Base-by-base conservation (phyloP, 2,329 filamentous ascomycete genomes). In the Colletotrichum theobromicola region DNA sequence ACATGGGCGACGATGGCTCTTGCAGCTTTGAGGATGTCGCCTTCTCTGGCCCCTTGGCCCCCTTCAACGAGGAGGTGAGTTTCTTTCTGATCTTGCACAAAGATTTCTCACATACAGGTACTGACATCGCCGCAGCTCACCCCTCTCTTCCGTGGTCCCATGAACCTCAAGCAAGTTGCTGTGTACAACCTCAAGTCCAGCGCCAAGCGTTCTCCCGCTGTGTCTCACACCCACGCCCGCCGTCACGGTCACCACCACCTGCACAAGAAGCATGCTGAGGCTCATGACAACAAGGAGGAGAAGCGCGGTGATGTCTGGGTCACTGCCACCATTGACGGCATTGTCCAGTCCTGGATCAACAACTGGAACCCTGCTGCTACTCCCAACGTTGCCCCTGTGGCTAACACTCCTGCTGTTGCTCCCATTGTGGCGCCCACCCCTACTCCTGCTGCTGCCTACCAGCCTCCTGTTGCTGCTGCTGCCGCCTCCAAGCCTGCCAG, bases 121-220 rank as follows among this genome's bases (percentile, higher is more conserved):
- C 67, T 74, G 7, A 58, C 34, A 53, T 55, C 12, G 34, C 28
- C 15, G 1, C 74, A 95, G 93, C 86, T 95, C 34, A 94, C 93
- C 2, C 83, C 94, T 76, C 92, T 95, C 81, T 88, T 95, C 80
- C 92, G 94, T 77, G 94, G 94, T 4, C 94, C 94, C 2, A 82
- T 94, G 78, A 84, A 89, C 50, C 81, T 96, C 35, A 91, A 91
- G 80, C 89, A 94, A 77, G 87, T 95, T 69, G 94, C 93, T 13
- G 91, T 92, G 69, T 96, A 95, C 83, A 88, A 87, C 60, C 88
- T 90, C n/a, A 85, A 85, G 26, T 77, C 80, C 28, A 80, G 77
- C 42, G 77, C 79, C 62, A 80, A 81, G 79, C 82, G 82, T 63
- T 77, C 78, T 24, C 74, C 79, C 16, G 50, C 63, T n/a, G 68